Base-by-base conservation (phyloP, 768 basidiomycete species). In the Wakefieldia striispora region DNA sequence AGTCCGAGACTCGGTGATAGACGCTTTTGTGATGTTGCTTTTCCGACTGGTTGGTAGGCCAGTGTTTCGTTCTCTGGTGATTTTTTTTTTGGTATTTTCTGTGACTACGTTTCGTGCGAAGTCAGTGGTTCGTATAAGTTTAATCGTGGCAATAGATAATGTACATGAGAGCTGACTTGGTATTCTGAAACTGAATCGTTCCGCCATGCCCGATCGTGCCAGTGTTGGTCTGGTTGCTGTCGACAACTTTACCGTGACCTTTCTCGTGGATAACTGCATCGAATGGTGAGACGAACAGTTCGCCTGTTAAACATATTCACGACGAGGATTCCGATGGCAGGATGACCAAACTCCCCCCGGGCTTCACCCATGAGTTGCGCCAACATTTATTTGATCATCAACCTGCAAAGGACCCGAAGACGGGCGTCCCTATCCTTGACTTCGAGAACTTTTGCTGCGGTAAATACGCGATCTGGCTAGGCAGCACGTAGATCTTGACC, bases 341-440 rank as follows among this genome's bases (percentile, higher is more conserved):
- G 88, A 84, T 91, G 78, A 85, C 85, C 11, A 82, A 81, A 62
- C 68, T 91, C 8, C 91, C 91, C 7, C 78, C 84, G 1, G 88
- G 88, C 7, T 92, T 92, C 65, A 77, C 74, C 0, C 85, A 84
- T 60, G 91, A 94, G 64, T 26, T 88, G 23, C 72, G 71, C 4
- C 79, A 81, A 47, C 88, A 92, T 61, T 56, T 92, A 17, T 61
- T 71, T 2, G 73, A 80, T 23, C 69, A 76, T 41, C 63, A 71
- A 19, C 78, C 78, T 0, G 60, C 72, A 1, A 65, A 62, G 38
- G 78, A 81, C 50, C 55, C 62, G 6, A 49, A 62, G 13, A 78
- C 80, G 0, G 79, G 80, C 3, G 80, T 83, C 8, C 86, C 86
- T 1, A 68, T 88, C 16, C 57, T 90, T 8, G 82, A 91, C 58